These are phyloP conservation scores for Dictyostelium firmibasis DNA, from an alignment of 78 protist genomes.

Conservation along the genomic window DNA sequence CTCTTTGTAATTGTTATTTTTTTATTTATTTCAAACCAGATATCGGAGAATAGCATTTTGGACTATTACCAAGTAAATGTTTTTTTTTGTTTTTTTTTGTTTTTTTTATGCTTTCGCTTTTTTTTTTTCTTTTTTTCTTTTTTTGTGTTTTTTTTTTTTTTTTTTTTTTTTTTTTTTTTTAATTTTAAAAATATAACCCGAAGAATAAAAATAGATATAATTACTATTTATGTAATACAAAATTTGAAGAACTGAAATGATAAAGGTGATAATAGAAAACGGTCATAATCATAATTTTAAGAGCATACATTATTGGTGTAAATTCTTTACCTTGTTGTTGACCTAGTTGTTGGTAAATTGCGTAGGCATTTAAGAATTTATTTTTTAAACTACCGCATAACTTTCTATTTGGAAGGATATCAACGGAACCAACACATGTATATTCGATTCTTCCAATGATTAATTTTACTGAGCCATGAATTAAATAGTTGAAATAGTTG, in stretches of 20 bases:
- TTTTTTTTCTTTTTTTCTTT: no score
- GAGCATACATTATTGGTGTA: not conserved
- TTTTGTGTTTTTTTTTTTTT: not conserved
- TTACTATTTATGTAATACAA: not conserved
- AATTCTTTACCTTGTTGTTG: not conserved
- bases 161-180: not conserved
- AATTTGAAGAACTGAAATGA: not conserved
- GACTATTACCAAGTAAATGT: no score
- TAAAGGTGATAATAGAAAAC: not conserved
- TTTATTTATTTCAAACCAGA: no score
- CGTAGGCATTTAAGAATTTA: not conserved
- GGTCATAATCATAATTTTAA: not conserved
- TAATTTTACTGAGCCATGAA: not conserved
- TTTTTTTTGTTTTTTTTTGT: no score
- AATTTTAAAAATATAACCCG: not conserved
- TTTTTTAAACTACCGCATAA: not conserved
- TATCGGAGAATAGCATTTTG: no score
- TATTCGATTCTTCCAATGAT: not conserved
- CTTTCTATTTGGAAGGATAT: not conserved
- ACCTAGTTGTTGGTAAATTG: not conserved
- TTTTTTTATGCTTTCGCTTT: no score
- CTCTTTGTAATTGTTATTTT: no score
- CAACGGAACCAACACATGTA: not conserved
- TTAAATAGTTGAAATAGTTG: not conserved
- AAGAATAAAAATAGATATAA: not conserved